Base-by-base conservation (phyloP, 352 stramenopile genomes). In the Phytophthora ramorum region DNA sequence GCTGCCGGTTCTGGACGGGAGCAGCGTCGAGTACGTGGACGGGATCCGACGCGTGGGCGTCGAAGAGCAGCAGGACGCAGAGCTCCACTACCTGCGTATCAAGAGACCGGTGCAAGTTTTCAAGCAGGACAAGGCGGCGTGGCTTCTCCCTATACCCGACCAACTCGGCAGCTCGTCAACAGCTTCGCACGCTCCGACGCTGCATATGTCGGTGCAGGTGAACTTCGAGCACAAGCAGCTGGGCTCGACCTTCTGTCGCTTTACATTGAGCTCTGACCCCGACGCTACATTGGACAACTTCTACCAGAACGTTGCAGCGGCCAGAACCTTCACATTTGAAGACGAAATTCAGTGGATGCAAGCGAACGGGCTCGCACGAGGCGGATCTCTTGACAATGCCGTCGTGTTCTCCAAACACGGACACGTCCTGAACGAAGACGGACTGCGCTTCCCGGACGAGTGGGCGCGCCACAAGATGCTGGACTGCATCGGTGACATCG, bases 401-500 rank as follows among this genome's bases (percentile, higher is more conserved):
- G 67, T 92, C 35, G 81, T 93, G 48, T 91, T 93, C 51, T 50
- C 62, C 7, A 66, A 74, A 6, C 6, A 50, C 35, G 26, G 35
- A 14, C 24, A 44, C 34, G 19, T 81, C 20, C 45, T 91, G 19
- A 93, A 91, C 44, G 51, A 63, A 1, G 69, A 84, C 2, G 80
- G 81, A 6, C 55, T 92, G 40, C 81, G 78, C 8, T 90, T 84
- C 59, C 37, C 69, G 2, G 77, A 91, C 57, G 83, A 93, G 62
- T 93, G 85, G 85, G 63, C 64, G 26, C 79, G 82, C 2, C 85
- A 93, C 70, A 93, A 93, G 60, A 65, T 90, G 66, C 70, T 93
- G 35, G 85, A 93, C 56, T 91, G 81, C 40, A 76, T 91, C 26
- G 85, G 85, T 16, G 85, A 93, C 52, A 55, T 93, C 5, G 77